A percentile compares a stretch with the other conserved stretches of the same genome.
phyloP scores from a whole-genome alignment of 169 alveolate species.

The Eimeria falciformis region DNA sequence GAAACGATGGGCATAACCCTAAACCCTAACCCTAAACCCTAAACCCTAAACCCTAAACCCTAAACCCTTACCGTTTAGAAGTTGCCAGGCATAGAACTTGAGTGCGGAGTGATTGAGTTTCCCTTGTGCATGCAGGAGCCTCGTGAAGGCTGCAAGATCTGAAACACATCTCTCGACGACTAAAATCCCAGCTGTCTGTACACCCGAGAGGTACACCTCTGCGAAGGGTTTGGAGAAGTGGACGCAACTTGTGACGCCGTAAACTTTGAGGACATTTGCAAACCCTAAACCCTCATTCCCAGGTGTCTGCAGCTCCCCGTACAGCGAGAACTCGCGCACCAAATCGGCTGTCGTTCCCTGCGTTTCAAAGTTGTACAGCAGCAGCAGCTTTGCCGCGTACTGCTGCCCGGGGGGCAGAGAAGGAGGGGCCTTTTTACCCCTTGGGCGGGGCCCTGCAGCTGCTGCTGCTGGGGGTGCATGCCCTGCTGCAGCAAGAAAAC shows the following conservation, averaged over 20 bases:
- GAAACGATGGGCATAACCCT: not conserved
- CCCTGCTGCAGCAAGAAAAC: too few relatives aligned
- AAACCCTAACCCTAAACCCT: not conserved
- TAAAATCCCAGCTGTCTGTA: not conserved
- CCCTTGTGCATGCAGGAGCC: slow-evolving; percentile 16
- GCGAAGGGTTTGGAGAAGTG: slow-evolving; percentile 8
- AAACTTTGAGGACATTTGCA: not conserved
- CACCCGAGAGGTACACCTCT: slow-evolving; percentile 42
- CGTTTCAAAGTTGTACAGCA: slow-evolving; percentile 21
- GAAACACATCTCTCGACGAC: slow-evolving; percentile 25
- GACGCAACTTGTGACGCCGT: slow-evolving; percentile 11
- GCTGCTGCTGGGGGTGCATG: not conserved
- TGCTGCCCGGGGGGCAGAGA: not conserved
- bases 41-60: not conserved
- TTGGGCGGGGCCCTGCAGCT: slow-evolving; percentile 23
- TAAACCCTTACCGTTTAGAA: slow-evolving; percentile 30
- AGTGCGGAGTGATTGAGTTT: slow-evolving; percentile 18
- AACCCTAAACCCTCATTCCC: not conserved
- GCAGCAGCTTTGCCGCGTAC: slow-evolving; percentile 33
- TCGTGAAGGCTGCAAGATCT: not conserved
- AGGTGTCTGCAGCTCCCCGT: not conserved
- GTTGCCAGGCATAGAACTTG: slow-evolving; percentile 52
- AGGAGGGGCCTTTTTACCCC: not conserved
- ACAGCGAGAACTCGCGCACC: slow-evolving; percentile 15
- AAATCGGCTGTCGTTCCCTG: slow-evolving; percentile 33